These are phyloP conservation scores for Neonectria magnoliae DNA, from an alignment of 2,329 filamentous ascomycete genomes.

Conservation along the genomic window DNA sequence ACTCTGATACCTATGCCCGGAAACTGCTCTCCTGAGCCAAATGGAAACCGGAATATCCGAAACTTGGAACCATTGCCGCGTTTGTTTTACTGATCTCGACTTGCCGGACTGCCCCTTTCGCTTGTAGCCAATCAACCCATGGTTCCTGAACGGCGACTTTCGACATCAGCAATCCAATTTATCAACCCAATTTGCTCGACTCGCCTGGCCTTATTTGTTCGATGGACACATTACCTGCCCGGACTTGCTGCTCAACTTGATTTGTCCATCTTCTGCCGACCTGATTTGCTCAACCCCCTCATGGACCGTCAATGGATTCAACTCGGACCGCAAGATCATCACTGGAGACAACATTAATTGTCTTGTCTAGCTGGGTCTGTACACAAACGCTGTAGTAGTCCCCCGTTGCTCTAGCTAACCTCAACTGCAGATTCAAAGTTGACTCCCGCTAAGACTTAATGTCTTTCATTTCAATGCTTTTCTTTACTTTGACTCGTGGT, in stretches of 20 bases:
- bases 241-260: neutral
- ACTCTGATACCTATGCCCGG: slow-evolving; percentile 17
- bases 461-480: slow-evolving; percentile 45
- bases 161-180: neutral
- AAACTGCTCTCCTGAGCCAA: slow-evolving; percentile 11
- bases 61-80: slow-evolving; percentile 6
- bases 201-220: neutral
- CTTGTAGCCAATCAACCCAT: neutral
- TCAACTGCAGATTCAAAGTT: slow-evolving; percentile 65
- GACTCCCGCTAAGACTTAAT: slow-evolving; percentile 52
- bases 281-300: neutral
- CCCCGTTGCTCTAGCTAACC: slow-evolving; percentile 40
- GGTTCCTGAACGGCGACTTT: neutral
- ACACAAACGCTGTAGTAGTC: slow-evolving; percentile 23
- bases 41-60: slow-evolving; percentile 27
- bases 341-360: slow-evolving; percentile 3
- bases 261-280: neutral
- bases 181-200: neutral
- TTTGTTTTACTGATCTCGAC: slow-evolving; percentile 23
- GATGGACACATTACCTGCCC: neutral
- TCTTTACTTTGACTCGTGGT: slow-evolving; percentile 52
- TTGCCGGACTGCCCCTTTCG: neutral
- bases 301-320: slow-evolving; percentile 23
- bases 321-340: slow-evolving; percentile 32
- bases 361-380: slow-evolving; percentile 44